Evolutionary conservation across 2,329 filamentous ascomycete genomes (phyloP), one percentile per base, ranked within the genome.

Genomic region (Arthrobotrys sphaeroides): DNA sequence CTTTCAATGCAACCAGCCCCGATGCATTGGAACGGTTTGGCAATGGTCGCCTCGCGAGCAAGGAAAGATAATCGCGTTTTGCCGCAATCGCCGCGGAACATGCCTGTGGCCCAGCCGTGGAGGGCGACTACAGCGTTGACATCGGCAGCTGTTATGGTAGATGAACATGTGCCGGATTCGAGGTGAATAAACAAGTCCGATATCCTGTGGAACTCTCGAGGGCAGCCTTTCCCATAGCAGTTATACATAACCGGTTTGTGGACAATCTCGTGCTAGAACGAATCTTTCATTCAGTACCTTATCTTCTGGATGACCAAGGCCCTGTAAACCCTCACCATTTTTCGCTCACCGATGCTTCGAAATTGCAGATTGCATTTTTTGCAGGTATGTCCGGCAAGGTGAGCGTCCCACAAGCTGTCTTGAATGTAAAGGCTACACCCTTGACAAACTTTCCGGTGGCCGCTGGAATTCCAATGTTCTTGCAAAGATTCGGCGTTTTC

Each of bases 181-280:
- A 59, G 53, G 26, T 59, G 53, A 5, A 59, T 59, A 22, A 59
- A 59, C 16, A 59, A 22, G 53, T 18, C 53, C 6, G 53, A 59
- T 40, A 59, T 12, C 10, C 33, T 59, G 1, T 18, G 53, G 16
- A 59, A 59, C 18, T 22, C 13, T 40, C n/a, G 18, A 22, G n/a
- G 13, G 24, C 53, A 59, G 4, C 53, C 33, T 24, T 59, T 38
- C 5, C 53, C 53, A 38, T 26, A 59, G 12, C 53, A 59, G 24
- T 26, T 20, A 9, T 59, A 33, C n/a, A 13, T 40, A 13, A 18
- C 53, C 5, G 53, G 53, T 22, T 12, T 18, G 13, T 40, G 53
- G 16, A 33, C 42, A 9, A 59, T 59, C 20, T 22, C 3, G 22
- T 59, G 53, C 53, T 59, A 40, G 16, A 20, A 5, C 18, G 20